Evolutionary conservation across 179 eudicot genomes (phyloP), one percentile per base, ranked within the genome.

Genomic region (Amaranthus tricolor): DNA sequence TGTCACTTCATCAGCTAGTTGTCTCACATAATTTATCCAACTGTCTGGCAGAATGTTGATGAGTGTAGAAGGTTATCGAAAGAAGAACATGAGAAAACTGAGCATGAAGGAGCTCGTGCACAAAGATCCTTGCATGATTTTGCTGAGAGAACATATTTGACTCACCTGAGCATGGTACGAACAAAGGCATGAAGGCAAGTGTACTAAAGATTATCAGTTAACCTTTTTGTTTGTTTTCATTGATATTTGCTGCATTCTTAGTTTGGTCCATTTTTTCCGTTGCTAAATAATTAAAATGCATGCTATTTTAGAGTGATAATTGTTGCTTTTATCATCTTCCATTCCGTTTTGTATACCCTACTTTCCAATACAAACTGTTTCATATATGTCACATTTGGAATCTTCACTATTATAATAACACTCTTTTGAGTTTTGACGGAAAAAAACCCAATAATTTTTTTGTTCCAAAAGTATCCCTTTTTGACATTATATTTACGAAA

Each of bases 121-220:
- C 88, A 77, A 67, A 86, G 89, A 48, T 92, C 97, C 54, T 81
- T 94, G 59, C 98, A 94, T 84, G 96, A 92, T 85, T 89, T 94
- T 84, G 98, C 98, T 68, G 94, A 90, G 79, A 92, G 86, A 82
- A 88, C 88, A 76, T 94, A 94, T 83, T 84, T 94, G 88, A 83
- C 89, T 73, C 88, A 77, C 66, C 82, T 94, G 67, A 79, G 88
- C 76, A 86, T 85, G 82, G 98, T 89, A 50, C 85, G 85, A 70
- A 88, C 87, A 66, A 89, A 81, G 84, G 85, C 72, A 67, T 71
- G 50, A 58, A 54, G 74, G 80, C 56, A 72, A 68, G 78, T 68
- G 3, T 12, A 5, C 51, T 62, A 10, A 11, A 31, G 15, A 51
- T 12, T 40, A 44, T 31, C 45, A 54, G 43, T 14, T 20, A 45